phyloP scores from a whole-genome alignment of 2,329 filamentous ascomycete genomes.

The Trichoderma polysporum region DNA sequence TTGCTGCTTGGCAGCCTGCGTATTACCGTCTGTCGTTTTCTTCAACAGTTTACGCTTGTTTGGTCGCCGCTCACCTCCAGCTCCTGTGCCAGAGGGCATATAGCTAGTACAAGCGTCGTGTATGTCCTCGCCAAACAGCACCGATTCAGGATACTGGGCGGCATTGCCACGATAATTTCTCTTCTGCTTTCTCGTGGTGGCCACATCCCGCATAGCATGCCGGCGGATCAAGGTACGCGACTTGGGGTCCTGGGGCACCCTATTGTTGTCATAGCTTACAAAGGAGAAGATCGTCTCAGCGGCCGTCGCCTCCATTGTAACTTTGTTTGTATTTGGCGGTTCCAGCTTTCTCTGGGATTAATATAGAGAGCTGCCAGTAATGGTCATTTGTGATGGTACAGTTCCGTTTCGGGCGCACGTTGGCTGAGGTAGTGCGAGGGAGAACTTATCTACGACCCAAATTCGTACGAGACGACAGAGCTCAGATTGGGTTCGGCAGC shows the following conservation, averaged over 20 bases:
- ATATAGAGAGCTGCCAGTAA: neutral
- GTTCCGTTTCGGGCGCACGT: neutral
- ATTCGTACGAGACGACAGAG: neutral
- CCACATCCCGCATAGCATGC: constrained; percentile 3
- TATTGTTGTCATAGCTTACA: constrained; percentile 7
- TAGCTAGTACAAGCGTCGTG: neutral
- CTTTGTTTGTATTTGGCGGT: neutral
- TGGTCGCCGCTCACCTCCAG: neutral
- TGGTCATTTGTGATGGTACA: neutral
- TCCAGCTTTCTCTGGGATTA: neutral
- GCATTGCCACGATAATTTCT: neutral
- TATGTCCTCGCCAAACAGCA: neutral
- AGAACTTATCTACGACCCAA: neutral
- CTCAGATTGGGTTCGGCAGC: neutral
- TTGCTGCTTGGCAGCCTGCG: neutral
- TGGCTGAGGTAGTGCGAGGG: neutral
- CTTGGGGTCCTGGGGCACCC: constrained; percentile 6
- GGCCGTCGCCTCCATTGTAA: neutral
- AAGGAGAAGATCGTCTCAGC: neutral
- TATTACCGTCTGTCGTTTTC: neutral
- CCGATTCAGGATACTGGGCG: neutral
- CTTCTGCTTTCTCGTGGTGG: neutral
- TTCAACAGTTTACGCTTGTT: neutral
- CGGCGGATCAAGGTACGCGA: constrained; percentile 3
- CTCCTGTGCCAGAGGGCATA: neutral